Evolutionary conservation across 805 yeast species (phyloP), one percentile per base, ranked within the genome.

Genomic region (Wickerhamomyces bovis): DNA sequence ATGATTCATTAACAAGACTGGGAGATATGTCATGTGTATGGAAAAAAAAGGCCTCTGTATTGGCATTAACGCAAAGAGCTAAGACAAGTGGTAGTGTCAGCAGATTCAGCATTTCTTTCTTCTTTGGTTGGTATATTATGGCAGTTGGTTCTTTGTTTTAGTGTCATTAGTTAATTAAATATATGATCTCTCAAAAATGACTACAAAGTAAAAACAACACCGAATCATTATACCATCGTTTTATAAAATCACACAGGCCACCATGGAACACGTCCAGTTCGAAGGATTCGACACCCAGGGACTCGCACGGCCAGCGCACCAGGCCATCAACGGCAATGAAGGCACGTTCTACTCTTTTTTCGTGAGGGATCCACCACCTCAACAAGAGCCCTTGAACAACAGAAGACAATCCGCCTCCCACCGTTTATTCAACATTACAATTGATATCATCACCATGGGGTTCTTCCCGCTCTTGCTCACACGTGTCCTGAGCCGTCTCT

Each of bases 31-130:
- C 20, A 3, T 33, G 13, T 5, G 45, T 23, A 4, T 40, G 38
- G 47, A 49, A 53, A 35, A 41, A 55, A 39, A 55, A 53, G 0
- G 59, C 57, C 31, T 56, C 60, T 1, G 60, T 54, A 33, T 56
- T 56, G 3, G 56, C 60, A 11, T 31, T 8, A 2, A 26, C 44
- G 2, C 15, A 4, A 12, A 43, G 7, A 13, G 38, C 18, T 15
- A 46, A 20, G 19, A 33, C n/a, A 7, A 42, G 2, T 11, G 25
- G 21, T 6, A 19, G 36, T 12, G 36, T 33, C 8, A 33, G 4
- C 12, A 33, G 16, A 8, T 9, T 16, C 12, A 33, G 11, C 20
- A n/a, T 33, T 18, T n/a, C 25, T 30, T 15, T 30, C 4, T 15
- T 9, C 10, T 30, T 10, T 6, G 15, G 15, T 16, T 30, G 18